These are phyloP conservation scores for Heimioporus sp. DNA, from an alignment of 768 basidiomycete species.

Conservation along the genomic window DNA sequence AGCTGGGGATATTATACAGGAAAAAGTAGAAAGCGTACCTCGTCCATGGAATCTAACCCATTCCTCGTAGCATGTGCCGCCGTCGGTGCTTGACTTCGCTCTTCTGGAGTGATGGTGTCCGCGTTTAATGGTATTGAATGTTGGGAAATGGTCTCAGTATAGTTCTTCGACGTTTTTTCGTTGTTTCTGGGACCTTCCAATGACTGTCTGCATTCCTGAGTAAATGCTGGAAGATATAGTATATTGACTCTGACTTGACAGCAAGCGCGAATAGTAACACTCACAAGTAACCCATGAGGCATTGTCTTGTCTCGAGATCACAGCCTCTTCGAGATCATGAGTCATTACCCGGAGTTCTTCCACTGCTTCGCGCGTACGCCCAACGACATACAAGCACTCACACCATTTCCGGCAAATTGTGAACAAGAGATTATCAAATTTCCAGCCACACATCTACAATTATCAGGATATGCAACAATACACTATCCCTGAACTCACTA, in stretches of 20 bases:
- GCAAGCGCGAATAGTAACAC: background rate
- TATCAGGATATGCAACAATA: background rate
- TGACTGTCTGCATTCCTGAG: background rate
- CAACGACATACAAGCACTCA: background rate
- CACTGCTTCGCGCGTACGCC: background rate
- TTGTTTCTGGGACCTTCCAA: conserved; percentile 2
- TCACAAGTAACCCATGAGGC: conserved; percentile 5
- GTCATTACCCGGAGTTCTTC: background rate
- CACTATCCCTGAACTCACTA: background rate
- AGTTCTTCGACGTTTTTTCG: background rate
- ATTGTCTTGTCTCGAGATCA: background rate
- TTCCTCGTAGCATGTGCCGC: background rate
- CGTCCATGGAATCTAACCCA: background rate
- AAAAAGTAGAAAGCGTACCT: background rate
- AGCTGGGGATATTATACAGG: background rate
- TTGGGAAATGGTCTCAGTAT: conserved; percentile 1
- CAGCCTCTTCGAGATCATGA: background rate
- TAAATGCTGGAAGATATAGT: background rate
- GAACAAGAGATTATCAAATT: conserved; percentile 7
- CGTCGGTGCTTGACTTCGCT: conserved; percentile 3
- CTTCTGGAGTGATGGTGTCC: background rate
- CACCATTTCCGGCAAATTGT: background rate
- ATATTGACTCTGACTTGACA: background rate
- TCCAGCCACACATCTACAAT: conserved; percentile 10
- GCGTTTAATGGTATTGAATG: conserved; percentile 1